A percentile compares a stretch with the other conserved stretches of the same genome.
phyloP scores from a whole-genome alignment of 2,329 filamentous ascomycete species.

The Alternaria tenuissima region DNA sequence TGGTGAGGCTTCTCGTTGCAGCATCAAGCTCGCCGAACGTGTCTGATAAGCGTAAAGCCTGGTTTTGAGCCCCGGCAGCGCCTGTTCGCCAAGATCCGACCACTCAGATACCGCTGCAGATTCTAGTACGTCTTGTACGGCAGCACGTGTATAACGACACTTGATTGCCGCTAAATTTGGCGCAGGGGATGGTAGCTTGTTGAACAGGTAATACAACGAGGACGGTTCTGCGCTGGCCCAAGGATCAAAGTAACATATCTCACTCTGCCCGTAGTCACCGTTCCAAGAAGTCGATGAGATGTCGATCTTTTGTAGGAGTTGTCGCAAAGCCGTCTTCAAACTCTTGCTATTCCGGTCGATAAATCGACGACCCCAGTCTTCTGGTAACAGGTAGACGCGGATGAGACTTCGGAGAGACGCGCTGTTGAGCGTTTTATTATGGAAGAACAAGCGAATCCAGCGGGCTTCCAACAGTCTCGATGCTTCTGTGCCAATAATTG shows the following conservation, averaged over 20 bases:
- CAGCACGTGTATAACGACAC: conserved; percentile 61
- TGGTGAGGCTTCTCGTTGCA: conserved; percentile 77
- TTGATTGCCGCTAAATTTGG: conserved; percentile 62
- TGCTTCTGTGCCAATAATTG: conserved; percentile 35
- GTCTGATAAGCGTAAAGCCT: conserved; percentile 80
- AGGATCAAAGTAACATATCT: conserved; percentile 45
- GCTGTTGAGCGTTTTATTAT: conserved; percentile 3
- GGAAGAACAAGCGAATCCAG: conserved; percentile 47
- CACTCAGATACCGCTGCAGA: conserved; percentile 36
- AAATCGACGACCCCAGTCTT: conserved; percentile 66
- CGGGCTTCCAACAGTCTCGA: conserved; percentile 41
- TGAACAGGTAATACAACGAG: conserved; percentile 76
- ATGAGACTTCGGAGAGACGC: conserved; percentile 37
- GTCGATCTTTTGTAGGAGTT: conserved; percentile 64
- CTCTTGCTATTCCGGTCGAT: conserved; percentile 60
- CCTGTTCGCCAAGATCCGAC: conserved; percentile 41
- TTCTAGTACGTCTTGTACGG: conserved; percentile 65
- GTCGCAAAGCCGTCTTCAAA: conserved; percentile 58
- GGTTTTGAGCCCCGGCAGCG: conserved; percentile 67
- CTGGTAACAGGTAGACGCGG: conserved; percentile 70
- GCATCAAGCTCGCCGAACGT: conserved; percentile 81
- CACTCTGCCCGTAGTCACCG: conserved; percentile 48
- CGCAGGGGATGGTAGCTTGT: conserved; percentile 72
- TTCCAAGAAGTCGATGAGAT: conserved; percentile 65
- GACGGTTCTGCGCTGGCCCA: conserved; percentile 55